Conservation (phyloP, 2,329 filamentous ascomycete species). For the Alternaria dauci region DNA sequence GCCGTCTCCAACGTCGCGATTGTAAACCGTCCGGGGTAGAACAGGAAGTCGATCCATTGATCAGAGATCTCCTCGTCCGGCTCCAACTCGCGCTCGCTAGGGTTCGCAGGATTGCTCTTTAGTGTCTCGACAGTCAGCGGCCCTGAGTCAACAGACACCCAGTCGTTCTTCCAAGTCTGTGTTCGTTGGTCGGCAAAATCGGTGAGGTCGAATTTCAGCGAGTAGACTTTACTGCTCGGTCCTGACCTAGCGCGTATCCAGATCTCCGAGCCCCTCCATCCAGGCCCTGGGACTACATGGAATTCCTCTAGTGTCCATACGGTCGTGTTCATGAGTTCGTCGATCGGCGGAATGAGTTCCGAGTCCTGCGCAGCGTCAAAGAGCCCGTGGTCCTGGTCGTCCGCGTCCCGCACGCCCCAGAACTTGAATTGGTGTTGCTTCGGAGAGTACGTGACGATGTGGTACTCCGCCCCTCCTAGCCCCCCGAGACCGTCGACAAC, state of each 20-base stretch:
- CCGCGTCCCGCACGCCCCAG: conserved; percentile 76
- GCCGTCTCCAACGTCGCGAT: conserved; percentile 82
- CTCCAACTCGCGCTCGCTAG: conserved; percentile 45
- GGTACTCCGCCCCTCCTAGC: conserved; percentile 61
- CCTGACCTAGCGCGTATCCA: conserved; percentile 65
- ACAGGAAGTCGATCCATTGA: conserved; percentile 84
- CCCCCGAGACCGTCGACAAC: conserved; percentile 68
- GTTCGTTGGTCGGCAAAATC: conserved; percentile 70
- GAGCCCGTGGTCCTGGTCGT: conserved; percentile 66
- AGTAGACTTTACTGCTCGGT: conserved; percentile 67
- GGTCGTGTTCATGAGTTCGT: conserved; percentile 60
- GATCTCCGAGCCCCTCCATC: conserved; percentile 53
- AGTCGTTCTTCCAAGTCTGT: conserved; percentile 69
- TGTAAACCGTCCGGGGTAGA: conserved; percentile 84
- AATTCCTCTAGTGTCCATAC: conserved; percentile 62
- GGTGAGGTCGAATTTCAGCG: conserved; percentile 76
- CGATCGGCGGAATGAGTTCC: conserved; percentile 69
- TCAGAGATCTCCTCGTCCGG: conserved; percentile 59
- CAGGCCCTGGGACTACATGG: conserved; percentile 48
- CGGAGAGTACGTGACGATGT: conserved; percentile 85
- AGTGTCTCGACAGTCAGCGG: conserved; percentile 53
- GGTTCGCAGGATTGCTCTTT: conserved; percentile 49
- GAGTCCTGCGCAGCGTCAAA: conserved; percentile 74
- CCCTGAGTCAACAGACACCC: conserved; percentile 56
- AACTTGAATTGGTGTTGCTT: conserved; percentile 94